Evolutionary conservation across 148 eudicot genomes (phyloP), one percentile per base, ranked within the genome.

Genomic region (Rhododendron ovatum): DNA sequence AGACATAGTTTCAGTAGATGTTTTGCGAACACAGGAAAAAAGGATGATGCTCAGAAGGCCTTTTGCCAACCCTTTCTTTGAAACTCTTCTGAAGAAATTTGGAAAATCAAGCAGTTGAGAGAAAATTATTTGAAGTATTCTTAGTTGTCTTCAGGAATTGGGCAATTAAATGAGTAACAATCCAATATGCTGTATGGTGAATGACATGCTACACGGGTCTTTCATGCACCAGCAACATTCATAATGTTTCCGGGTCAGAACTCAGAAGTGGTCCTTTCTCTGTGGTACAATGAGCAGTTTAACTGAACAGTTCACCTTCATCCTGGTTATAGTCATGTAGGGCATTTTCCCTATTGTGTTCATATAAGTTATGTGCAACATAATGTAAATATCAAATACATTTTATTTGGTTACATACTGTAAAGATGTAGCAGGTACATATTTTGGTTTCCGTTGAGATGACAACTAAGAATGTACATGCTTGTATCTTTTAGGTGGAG

Each of bases 401-500:
- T 67, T 59, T 67, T 67, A 26, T 26, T 67, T 26, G 33, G 74
- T 67, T 67, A 26, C 74, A 18, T 33, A 51, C 63, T 57, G 11
- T 53, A 33, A 81, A 17, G 59, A 57, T n/a, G 48, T 37, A 57
- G 15, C 35, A 8, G 39, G 67, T 81, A 57, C 24, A 8, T 22
- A 18, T 55, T 55, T 53, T 39, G 63, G 45, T 28, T 61, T 63
- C 41, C 35, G 51, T 63, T 61, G 63, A 59, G 37, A 39, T 47
- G 81, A 59, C 18, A 8, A 33, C 30, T 15, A 24, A 14, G 37
- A 51, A 39, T 80, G 41, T 41, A 67, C 77, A 39, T 83, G 39
- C 69, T 48, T 37, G 37, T 35, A 22, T 82, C 78, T 82, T 82
- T 50, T 84, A 96, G 99, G 98, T 96, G 89, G 99, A 96, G 85